phyloP scores from a whole-genome alignment of 176 grass and related monocot species.

The Lolium rigidum region DNA sequence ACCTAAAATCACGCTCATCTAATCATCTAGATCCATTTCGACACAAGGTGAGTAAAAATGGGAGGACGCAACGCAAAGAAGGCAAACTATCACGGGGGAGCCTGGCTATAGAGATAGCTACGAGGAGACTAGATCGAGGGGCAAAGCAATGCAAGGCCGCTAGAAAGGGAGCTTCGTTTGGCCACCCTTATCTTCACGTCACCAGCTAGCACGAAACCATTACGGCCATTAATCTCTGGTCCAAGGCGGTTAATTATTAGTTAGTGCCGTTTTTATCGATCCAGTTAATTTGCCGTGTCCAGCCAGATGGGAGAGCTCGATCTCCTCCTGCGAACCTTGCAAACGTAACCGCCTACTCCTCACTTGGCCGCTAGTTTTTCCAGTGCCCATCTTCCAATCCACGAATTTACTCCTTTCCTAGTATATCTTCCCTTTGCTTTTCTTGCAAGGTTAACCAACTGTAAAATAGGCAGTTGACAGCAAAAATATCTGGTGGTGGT shows the following conservation, averaged over 20 bases:
- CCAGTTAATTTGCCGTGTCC: slow-evolving; percentile 5
- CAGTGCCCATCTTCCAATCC: slow-evolving; percentile 40
- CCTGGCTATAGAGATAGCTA: not conserved
- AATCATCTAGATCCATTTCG: too few relatives aligned
- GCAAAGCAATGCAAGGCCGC: too few relatives aligned
- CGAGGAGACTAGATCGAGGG: too few relatives aligned
- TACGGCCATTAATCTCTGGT: slow-evolving; percentile 23
- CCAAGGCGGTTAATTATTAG: slow-evolving; percentile 6
- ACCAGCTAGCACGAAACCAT: not conserved
- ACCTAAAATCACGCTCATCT: too few relatives aligned
- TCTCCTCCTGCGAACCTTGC: not conserved
- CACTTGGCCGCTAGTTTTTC: slow-evolving; percentile 41
- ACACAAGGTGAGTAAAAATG: too few relatives aligned
- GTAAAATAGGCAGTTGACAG: not conserved
- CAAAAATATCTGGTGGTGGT: slow-evolving; percentile 11
- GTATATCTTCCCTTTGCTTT: slow-evolving; percentile 15
- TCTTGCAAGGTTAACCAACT: slow-evolving; percentile 41
- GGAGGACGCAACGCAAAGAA: too few relatives aligned
- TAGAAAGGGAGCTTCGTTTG: not conserved
- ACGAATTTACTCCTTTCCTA: slow-evolving; percentile 15
- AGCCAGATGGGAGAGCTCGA: not conserved
- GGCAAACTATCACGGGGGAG: not conserved
- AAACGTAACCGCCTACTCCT: slow-evolving; percentile 41
- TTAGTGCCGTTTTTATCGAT: slow-evolving; percentile 18
- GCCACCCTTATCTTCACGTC: not conserved